Evolutionary conservation across 2,329 filamentous ascomycete species (phyloP).

Genomic region (Alternaria dauci): DNA sequence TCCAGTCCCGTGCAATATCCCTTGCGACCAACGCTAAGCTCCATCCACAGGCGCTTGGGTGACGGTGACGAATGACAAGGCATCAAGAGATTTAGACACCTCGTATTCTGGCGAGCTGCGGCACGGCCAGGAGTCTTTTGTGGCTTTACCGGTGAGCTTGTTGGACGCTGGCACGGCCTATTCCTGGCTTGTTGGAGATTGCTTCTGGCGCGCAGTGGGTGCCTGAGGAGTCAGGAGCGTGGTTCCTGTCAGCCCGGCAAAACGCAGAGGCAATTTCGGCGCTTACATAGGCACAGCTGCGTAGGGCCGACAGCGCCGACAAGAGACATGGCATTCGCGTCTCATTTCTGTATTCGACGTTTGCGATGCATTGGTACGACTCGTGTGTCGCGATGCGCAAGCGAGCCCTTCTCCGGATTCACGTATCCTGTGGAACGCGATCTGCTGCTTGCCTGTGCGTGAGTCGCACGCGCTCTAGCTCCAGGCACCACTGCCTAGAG

Average conservation of each 20-base stretch:
- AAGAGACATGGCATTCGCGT: not conserved
- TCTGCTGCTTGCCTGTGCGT: slow-evolving; percentile 5
- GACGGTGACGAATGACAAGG: slow-evolving; percentile 22
- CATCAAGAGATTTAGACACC: slow-evolving; percentile 21
- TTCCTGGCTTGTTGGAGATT: slow-evolving; percentile 23
- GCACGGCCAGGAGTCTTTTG: slow-evolving; percentile 22
- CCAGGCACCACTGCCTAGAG: slow-evolving; percentile 4
- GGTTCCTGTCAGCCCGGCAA: slow-evolving; percentile 6
- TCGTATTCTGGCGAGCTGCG: slow-evolving; percentile 15
- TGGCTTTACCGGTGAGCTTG: slow-evolving; percentile 19
- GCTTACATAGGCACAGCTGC: not conserved
- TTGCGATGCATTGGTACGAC: not conserved
- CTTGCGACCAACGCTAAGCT: slow-evolving; percentile 11
- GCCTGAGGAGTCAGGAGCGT: slow-evolving; percentile 15
- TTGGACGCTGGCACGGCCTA: slow-evolving; percentile 15
- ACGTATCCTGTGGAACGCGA: slow-evolving; percentile 3
- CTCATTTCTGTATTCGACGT: not conserved
- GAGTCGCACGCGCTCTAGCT: not conserved
- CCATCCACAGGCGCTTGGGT: not conserved
- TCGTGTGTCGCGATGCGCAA: slow-evolving; percentile 4
- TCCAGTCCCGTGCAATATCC: slow-evolving; percentile 20
- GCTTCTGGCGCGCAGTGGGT: slow-evolving; percentile 4
- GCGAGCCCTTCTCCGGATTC: slow-evolving; percentile 8
- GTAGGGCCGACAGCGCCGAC: not conserved
- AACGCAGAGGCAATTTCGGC: not conserved